These are phyloP conservation scores for Neurospora sp. DNA, from an alignment of 495 filamentous ascomycete genomes.

Conservation along the genomic window DNA sequence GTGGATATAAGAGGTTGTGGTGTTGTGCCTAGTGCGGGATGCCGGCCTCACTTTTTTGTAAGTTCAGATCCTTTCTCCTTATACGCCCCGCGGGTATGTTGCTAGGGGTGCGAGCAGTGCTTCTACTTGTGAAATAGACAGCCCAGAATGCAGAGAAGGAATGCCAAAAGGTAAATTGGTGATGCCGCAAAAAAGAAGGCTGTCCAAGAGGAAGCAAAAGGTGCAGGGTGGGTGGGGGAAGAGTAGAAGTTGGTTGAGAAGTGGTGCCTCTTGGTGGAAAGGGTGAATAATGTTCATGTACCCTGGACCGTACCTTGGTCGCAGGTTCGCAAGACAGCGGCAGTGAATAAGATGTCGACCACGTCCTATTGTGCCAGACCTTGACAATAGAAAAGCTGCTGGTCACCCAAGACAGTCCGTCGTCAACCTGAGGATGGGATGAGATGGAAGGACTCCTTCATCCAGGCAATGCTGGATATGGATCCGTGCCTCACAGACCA, in stretches of 20 bases:
- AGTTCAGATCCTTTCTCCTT: background rate
- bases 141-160: background rate
- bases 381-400: background rate
- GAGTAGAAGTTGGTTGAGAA: background rate
- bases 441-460: background rate
- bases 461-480: background rate
- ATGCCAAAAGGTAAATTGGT: background rate
- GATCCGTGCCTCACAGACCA: background rate
- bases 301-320: background rate
- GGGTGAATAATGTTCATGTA: background rate
- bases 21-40: background rate
- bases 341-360: background rate
- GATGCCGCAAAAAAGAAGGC: background rate
- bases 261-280: background rate
- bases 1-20: background rate
- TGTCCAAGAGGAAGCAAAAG: background rate
- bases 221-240: background rate
- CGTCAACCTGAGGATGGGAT: background rate
- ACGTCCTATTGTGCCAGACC: background rate
- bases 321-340: background rate
- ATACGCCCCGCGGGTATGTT: background rate
- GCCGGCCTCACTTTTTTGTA: background rate
- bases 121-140: background rate
- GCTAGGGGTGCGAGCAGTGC: background rate
- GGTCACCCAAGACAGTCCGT: background rate